A percentile compares a stretch with the other conserved stretches of the same genome.
Conservation (phyloP, 148 eudicot genomes). For the Diospyros kaki region DNA sequence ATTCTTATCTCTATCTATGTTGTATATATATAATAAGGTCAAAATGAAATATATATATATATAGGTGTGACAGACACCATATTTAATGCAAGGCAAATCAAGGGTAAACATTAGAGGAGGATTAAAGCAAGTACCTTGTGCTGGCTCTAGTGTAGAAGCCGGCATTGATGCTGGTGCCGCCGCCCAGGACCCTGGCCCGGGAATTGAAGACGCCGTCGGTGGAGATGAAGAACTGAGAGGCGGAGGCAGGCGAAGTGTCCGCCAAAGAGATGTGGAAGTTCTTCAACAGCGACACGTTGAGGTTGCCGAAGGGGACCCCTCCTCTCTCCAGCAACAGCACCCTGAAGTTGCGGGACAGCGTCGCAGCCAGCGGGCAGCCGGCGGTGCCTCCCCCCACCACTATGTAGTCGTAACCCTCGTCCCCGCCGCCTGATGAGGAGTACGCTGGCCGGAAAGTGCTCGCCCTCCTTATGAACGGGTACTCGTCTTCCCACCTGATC, state of each 20-base stretch:
- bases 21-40: too few species aligned
- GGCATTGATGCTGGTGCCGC: slow-evolving; percentile 83
- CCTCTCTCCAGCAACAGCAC: slow-evolving; percentile 83
- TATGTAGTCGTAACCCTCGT: slow-evolving; percentile 60
- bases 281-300: slow-evolving; percentile 55
- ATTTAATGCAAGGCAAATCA: too few species aligned
- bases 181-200: slow-evolving; percentile 87
- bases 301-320: slow-evolving; percentile 72
- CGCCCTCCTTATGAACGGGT: slow-evolving; percentile 55
- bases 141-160: slow-evolving; percentile 93
- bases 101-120: background rate
- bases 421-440: background rate
- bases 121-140: slow-evolving; percentile 45
- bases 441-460: slow-evolving; percentile 40
- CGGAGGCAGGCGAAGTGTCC: slow-evolving; percentile 63
- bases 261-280: slow-evolving; percentile 85
- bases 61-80: too few species aligned
- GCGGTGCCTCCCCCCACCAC: slow-evolving; percentile 95
- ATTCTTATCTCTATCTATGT: too few species aligned
- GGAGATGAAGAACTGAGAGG: slow-evolving; percentile 71
- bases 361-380: slow-evolving; percentile 88
- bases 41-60: too few species aligned
- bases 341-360: slow-evolving; percentile 60
- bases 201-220: slow-evolving; percentile 86
- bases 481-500: slow-evolving; percentile 34